These are phyloP conservation scores for Physcomitrellopsis africana DNA, from an alignment of 225 moss, liverwort and hornwort species.

Conservation along the genomic window DNA sequence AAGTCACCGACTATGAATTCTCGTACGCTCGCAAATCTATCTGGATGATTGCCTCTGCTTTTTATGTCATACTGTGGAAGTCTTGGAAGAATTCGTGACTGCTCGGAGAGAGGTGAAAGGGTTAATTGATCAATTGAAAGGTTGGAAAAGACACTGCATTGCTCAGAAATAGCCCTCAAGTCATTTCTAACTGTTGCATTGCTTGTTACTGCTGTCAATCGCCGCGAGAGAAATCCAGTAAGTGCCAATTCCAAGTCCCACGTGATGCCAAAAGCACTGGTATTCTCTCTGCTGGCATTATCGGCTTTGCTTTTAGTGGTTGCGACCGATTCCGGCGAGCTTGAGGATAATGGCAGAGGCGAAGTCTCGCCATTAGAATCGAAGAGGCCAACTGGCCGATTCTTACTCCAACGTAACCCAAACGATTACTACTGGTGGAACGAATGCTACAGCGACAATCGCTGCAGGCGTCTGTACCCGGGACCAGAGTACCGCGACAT, in stretches of 20 bases:
- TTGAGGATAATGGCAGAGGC: neutral
- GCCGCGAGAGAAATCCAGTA: neutral
- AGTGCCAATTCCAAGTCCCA: neutral
- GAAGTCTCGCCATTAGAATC: neutral
- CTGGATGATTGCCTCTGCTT: too few relatives aligned
- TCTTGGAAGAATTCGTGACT: too few relatives aligned
- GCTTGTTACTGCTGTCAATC: neutral
- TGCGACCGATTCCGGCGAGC: neutral
- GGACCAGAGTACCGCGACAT: neutral
- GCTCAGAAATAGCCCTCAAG: too few relatives aligned
- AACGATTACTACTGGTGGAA: neutral
- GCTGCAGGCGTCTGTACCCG: constrained; percentile 16
- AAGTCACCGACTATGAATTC: too few relatives aligned
- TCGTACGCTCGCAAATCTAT: too few relatives aligned
- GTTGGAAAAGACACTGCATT: too few relatives aligned
- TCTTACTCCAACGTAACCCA: constrained; percentile 3
- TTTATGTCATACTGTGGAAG: too few relatives aligned
- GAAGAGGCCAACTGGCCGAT: neutral
- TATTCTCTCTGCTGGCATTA: neutral
- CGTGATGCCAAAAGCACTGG: neutral
- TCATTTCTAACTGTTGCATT: neutral
- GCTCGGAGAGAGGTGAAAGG: too few relatives aligned
- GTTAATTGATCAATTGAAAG: too few relatives aligned
- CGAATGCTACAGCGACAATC: constrained; percentile 9
- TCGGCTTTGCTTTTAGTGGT: constrained; percentile 12